These are phyloP conservation scores for Holtermannia corniformis DNA, from an alignment of 768 basidiomycete genomes.

Conservation along the genomic window DNA sequence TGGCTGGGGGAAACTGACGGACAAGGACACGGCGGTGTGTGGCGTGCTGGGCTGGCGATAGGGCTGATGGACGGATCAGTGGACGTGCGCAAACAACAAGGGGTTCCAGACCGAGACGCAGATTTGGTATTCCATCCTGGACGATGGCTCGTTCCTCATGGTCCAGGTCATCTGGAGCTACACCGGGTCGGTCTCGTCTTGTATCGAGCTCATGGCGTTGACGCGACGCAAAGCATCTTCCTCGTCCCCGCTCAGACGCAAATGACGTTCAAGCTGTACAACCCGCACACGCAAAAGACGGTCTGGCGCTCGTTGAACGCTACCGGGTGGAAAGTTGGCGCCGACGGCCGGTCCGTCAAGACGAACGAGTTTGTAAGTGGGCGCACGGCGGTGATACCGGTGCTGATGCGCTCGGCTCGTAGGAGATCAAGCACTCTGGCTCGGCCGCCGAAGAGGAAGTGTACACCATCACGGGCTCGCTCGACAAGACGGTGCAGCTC, in stretches of 20 bases:
- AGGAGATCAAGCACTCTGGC: conserved; percentile 41
- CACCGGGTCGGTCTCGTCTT: conserved; percentile 58
- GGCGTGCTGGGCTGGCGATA: conserved; percentile 48
- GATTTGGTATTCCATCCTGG: conserved; percentile 67
- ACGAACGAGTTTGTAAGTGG: conserved; percentile 37
- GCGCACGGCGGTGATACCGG: background rate
- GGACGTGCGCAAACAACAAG: conserved; percentile 57
- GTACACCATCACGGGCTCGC: conserved; percentile 69
- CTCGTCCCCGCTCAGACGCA: conserved; percentile 92
- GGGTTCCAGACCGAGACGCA: conserved; percentile 91
- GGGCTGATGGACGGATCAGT: conserved; percentile 46
- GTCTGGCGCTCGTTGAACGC: conserved; percentile 80
- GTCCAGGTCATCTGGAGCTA: conserved; percentile 80
- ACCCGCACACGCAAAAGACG: conserved; percentile 62
- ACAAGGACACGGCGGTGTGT: conserved; percentile 40
- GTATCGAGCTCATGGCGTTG: background rate
- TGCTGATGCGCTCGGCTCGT: background rate
- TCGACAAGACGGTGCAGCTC: conserved; percentile 69
- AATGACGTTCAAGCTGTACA: conserved; percentile 79
- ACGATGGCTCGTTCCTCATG: conserved; percentile 69
- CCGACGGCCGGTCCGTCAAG: conserved; percentile 27
- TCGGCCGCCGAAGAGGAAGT: conserved; percentile 53
- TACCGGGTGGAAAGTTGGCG: conserved; percentile 22
- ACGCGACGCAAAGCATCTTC: conserved; percentile 46
- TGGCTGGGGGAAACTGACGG: conserved; percentile 28